These are phyloP conservation scores for Trichoderma simmonsii DNA, from an alignment of 2,329 filamentous ascomycete species.

Conservation along the genomic window DNA sequence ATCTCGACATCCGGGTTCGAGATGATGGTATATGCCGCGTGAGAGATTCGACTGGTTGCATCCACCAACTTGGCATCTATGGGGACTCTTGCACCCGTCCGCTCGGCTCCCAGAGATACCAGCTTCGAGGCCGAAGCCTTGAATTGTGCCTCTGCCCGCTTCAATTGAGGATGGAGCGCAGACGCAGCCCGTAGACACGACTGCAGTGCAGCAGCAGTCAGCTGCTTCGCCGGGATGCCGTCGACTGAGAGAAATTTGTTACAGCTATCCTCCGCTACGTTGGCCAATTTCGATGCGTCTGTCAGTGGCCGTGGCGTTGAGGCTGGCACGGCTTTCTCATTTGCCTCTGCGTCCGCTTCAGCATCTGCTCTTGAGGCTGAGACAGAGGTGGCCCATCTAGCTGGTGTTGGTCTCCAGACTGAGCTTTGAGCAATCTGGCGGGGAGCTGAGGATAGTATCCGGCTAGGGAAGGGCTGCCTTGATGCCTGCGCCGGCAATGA, in stretches of 20 bases:
- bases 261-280: conserved; percentile 41
- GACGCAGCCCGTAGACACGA: conserved; percentile 45
- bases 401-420: conserved; percentile 17
- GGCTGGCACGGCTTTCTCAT: conserved; percentile 16
- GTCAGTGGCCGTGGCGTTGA: conserved; percentile 29
- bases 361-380: neutral
- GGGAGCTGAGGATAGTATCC: conserved; percentile 24
- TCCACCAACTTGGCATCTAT: conserved; percentile 39
- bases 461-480: conserved; percentile 26
- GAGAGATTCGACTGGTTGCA: conserved; percentile 51
- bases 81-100: conserved; percentile 31
- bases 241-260: conserved; percentile 43
- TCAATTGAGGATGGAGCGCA: conserved; percentile 41
- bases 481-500: conserved; percentile 30
- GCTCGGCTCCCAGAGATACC: conserved; percentile 43
- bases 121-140: conserved; percentile 53
- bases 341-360: neutral
- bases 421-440: conserved; percentile 15
- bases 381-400: conserved; percentile 29
- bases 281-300: conserved; percentile 40
- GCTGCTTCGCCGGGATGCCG: conserved; percentile 43
- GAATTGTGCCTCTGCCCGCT: conserved; percentile 38
- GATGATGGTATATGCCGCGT: conserved; percentile 66
- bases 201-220: conserved; percentile 43
- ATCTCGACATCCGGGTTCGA: conserved; percentile 76